Evolutionary conservation across 1,284 basidiomycete species (phyloP), one percentile per base, ranked within the genome.

Genomic region (Puccinia polysora): DNA sequence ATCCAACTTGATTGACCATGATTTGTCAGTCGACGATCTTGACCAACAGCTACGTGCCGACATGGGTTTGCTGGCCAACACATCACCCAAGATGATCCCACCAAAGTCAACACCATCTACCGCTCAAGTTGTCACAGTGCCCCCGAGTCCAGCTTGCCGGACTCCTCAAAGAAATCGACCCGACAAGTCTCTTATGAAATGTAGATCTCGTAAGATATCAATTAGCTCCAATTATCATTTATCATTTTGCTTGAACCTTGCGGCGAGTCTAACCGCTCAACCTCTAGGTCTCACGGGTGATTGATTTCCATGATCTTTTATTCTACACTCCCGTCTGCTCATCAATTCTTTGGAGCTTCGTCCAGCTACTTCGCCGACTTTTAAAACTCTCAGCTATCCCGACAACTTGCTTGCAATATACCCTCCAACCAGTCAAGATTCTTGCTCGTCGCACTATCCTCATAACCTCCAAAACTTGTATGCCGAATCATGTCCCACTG

Each of bases 31-130:
- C 28, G 68, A 71, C 32, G 23, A 7, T 18, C 58, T 71, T 10
- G 68, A 71, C 32, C 56, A 71, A 60, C 68, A 50, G 36, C 58
- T 71, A 8, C 56, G 68, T 30, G 34, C 68, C 20, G 68, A 71
- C 18, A 50, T 71, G 34, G 68, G 68, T 50, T 47, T 71, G 34
- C 25, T 45, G 23, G 15, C 43, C 30, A 40, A 25, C 28, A 50
- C 58, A 15, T 28, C 58, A 12, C 45, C 23, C 36, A 34, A 36
- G 36, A 49, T 60, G 32, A 14, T 52, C 25, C 20, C 32, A 36
- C 52, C 38, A 43, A 71, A 59, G 53, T 71, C 68, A 4, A 30
- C 58, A n/a, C 47, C 20, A 18, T 50, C 63, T 2, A 18, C 32
- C 38, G 30, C 63, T 20, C 15, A 65, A 34, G 10, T 65, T 6